Conservation (phyloP, 2,329 filamentous ascomycete species). For the Rutstroemia sydowiana region DNA sequence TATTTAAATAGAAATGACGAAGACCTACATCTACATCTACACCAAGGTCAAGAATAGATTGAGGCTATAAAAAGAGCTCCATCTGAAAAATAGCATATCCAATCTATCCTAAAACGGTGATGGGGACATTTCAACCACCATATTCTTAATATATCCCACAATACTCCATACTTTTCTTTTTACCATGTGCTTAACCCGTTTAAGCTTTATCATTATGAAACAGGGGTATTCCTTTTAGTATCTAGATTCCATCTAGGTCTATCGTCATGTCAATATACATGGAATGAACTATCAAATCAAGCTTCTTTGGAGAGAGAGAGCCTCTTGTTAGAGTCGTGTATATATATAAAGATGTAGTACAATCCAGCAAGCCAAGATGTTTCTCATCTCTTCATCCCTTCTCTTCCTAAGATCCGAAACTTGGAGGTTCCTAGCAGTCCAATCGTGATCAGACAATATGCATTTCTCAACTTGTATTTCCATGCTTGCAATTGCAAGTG, state of each 20-base stretch:
- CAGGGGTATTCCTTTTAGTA: neutral
- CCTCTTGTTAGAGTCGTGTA: neutral
- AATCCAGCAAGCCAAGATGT: neutral
- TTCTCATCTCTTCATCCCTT: neutral
- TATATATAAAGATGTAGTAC: constrained; percentile 1
- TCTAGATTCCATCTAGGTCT: neutral
- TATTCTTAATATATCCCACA: neutral
- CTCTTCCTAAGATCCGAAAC: neutral
- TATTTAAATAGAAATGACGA: too few species aligned
- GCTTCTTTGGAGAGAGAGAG: neutral
- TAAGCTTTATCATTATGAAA: neutral
- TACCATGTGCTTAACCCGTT: neutral
- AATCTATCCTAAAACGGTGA: too few species aligned
- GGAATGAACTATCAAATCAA: neutral
- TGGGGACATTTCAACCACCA: too few species aligned
- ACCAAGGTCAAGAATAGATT: too few species aligned
- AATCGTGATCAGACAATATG: constrained; percentile 6
- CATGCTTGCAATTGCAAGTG: constrained; percentile 5
- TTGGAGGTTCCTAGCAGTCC: neutral
- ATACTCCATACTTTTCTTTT: too few species aligned
- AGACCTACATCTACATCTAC: too few species aligned
- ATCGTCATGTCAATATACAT: neutral
- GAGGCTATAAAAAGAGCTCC: too few species aligned
- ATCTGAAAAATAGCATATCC: too few species aligned
- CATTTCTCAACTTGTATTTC: constrained; percentile 10